Conservation (phyloP, 345 rosid genomes). For the Eucalyptus urophylla region DNA sequence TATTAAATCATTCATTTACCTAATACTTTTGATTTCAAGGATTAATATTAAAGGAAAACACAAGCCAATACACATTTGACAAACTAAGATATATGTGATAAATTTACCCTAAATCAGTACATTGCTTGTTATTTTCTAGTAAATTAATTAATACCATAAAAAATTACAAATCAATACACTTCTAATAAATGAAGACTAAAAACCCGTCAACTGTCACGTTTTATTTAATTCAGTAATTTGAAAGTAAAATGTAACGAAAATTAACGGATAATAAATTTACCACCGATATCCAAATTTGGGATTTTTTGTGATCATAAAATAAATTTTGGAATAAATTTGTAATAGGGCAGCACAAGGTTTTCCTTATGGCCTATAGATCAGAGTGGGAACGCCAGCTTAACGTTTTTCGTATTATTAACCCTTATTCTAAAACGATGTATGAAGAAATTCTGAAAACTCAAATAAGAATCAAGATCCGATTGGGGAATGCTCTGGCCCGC, state of each 20-base stretch:
- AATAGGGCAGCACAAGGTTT: too few relatives aligned
- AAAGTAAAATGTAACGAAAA: rapidly evolving
- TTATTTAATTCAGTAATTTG: rapidly evolving
- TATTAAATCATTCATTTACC: not conserved
- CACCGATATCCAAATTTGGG: rapidly evolving
- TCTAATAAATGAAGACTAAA: rapidly evolving
- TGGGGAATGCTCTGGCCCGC: not conserved
- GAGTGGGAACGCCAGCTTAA: too few relatives aligned
- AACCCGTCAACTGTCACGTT: rapidly evolving
- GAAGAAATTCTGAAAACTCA: not conserved
- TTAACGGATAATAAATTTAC: not conserved
- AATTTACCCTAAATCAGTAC: too few relatives aligned
- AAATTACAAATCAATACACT: rapidly evolving
- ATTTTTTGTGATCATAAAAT: not conserved
- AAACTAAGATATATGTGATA: rapidly evolving
- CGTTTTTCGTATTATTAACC: not conserved
- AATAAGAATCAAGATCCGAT: not conserved
- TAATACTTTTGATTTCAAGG: not conserved
- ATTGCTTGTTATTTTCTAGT: not conserved
- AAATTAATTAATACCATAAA: too few relatives aligned
- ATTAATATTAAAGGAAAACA: too few relatives aligned
- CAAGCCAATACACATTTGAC: not conserved
- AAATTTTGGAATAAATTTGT: not conserved
- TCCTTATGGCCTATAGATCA: too few relatives aligned
- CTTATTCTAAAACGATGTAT: not conserved